phyloP scores from a whole-genome alignment of 1,284 basidiomycete genomes.

The Ceratobasidium sp. region DNA sequence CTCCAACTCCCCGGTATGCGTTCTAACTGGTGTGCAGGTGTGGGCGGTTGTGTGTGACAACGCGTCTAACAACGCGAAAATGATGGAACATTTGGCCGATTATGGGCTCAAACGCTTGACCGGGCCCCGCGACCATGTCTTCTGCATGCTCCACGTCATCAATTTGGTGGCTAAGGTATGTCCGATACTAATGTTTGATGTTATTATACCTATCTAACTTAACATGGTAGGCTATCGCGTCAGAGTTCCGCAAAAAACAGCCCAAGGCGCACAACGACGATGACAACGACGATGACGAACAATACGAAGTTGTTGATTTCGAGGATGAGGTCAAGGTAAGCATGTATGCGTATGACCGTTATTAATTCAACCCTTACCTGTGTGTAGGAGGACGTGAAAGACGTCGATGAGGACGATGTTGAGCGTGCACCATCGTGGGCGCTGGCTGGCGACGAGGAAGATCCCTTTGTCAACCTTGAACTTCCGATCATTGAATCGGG shows the following conservation, averaged over 20 bases:
- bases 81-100: not conserved
- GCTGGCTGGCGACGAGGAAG: not conserved
- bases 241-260: not conserved
- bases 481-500: not conserved
- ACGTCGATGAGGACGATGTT: not conserved
- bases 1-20: too few species aligned
- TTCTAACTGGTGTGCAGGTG: not conserved
- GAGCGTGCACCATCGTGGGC: not conserved
- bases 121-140: not conserved
- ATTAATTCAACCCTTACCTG: not conserved
- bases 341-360: not conserved
- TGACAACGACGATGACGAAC: not conserved
- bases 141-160: not conserved
- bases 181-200: not conserved
- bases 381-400: not conserved
- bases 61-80: constrained; percentile 12
- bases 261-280: not conserved
- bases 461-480: not conserved
- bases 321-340: not conserved
- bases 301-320: not conserved
- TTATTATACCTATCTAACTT: not conserved
- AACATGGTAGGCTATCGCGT: not conserved
- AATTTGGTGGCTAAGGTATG: constrained; percentile 10
- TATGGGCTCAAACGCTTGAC: not conserved
- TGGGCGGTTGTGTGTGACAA: constrained; percentile 27